Evolutionary conservation across 768 basidiomycete species (phyloP).

Genomic region (Butyriboletus loyo): DNA sequence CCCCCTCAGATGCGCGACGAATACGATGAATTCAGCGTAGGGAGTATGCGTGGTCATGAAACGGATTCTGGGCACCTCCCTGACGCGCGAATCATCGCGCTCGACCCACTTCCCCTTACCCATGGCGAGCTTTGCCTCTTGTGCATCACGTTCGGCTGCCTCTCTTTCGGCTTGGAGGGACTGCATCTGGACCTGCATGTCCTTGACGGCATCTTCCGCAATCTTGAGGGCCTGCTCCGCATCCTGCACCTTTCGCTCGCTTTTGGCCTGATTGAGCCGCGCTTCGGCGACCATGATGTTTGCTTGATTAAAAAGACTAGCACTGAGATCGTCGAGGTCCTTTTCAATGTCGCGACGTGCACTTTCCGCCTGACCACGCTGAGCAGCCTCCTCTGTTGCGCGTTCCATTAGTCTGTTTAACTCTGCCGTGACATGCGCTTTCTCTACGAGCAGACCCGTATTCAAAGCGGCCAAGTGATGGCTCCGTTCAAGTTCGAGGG

Average conservation of each 20-base stretch:
- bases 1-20: slow-evolving; percentile 72
- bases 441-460: slow-evolving; percentile 89
- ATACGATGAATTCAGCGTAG: slow-evolving; percentile 76
- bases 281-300: slow-evolving; percentile 99
- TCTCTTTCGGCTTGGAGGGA: slow-evolving; percentile 65
- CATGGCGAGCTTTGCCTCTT: slow-evolving; percentile 49
- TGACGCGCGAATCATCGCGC: slow-evolving; percentile 30
- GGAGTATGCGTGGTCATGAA: slow-evolving; percentile 69
- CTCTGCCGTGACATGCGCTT: slow-evolving; percentile 84
- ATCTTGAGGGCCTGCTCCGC: slow-evolving; percentile 74
- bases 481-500: slow-evolving; percentile 80
- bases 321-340: slow-evolving; percentile 93
- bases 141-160: slow-evolving; percentile 49
- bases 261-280: slow-evolving; percentile 57
- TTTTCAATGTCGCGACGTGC: slow-evolving; percentile 83
- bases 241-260: slow-evolving; percentile 72
- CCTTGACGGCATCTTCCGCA: slow-evolving; percentile 83
- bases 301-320: slow-evolving; percentile 84
- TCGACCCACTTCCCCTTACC: slow-evolving; percentile 72
- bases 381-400: slow-evolving; percentile 91
- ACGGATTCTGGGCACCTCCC: slow-evolving; percentile 34
- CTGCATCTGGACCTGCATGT: slow-evolving; percentile 87
- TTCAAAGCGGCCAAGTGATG: slow-evolving; percentile 89
- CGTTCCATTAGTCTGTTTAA: slow-evolving; percentile 92
- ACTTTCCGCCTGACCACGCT: slow-evolving; percentile 85